phyloP scores from a whole-genome alignment of 257 asterid species.

The Voacanga thouarsii region DNA sequence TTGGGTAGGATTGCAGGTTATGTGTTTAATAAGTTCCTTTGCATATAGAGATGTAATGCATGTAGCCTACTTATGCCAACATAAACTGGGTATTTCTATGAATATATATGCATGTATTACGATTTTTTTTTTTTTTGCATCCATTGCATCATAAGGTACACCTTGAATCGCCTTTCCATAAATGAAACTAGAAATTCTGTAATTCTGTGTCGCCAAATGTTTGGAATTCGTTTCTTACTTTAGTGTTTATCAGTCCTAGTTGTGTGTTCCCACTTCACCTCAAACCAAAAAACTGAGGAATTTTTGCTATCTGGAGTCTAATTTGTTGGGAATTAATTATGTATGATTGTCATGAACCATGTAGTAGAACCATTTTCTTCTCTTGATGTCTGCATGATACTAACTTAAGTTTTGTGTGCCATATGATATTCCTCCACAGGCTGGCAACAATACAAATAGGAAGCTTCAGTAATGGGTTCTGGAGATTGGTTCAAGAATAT shows the following conservation, averaged over 20 bases:
- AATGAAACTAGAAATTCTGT: background rate
- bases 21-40: background rate
- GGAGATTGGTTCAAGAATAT: constrained; percentile 78
- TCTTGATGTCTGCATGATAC: background rate
- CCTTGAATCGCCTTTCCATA: background rate
- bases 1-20: background rate
- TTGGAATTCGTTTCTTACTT: background rate
- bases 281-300: background rate
- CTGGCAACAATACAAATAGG: constrained; percentile 9
- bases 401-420: background rate
- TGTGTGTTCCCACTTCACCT: background rate
- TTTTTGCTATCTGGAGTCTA: background rate
- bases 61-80: background rate
- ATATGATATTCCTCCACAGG: background rate
- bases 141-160: background rate
- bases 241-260: background rate
- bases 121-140: background rate
- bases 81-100: background rate
- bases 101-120: background rate
- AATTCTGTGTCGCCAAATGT: background rate
- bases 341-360: background rate
- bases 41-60: background rate
- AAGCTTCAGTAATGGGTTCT: constrained; percentile 54
- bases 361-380: background rate
- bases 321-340: background rate